These are phyloP conservation scores for Clitopilus passeckerianus DNA, from an alignment of 768 basidiomycete genomes.

Conservation along the genomic window DNA sequence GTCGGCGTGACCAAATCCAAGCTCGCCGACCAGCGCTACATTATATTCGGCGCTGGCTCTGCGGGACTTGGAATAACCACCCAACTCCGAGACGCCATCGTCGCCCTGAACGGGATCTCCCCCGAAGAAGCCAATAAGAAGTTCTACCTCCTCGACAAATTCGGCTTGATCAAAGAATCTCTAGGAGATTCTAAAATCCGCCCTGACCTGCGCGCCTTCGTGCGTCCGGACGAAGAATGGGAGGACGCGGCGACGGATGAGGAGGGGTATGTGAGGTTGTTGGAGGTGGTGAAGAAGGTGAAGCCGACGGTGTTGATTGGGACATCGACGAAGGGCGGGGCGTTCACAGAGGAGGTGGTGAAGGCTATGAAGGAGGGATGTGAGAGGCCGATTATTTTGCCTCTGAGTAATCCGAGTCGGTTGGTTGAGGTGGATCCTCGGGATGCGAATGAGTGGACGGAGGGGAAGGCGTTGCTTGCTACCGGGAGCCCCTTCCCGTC, in stretches of 20 bases:
- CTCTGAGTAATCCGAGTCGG: constrained; percentile 76
- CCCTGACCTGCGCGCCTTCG: constrained; percentile 47
- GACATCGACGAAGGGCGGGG: constrained; percentile 72
- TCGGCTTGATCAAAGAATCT: constrained; percentile 54
- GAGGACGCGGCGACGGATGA: constrained; percentile 26
- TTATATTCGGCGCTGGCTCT: constrained; percentile 78
- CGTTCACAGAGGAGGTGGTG: constrained; percentile 73
- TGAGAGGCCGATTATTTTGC: constrained; percentile 79
- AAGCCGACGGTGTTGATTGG: constrained; percentile 85
- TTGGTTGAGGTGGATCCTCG: constrained; percentile 73
- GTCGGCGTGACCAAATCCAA: constrained; percentile 58
- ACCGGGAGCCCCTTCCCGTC: constrained; percentile 83
- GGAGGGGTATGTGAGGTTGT: constrained; percentile 41
- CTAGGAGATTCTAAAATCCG: constrained; percentile 37
- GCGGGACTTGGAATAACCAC: constrained; percentile 78
- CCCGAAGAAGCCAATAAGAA: constrained; percentile 52
- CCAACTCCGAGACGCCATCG: constrained; percentile 75
- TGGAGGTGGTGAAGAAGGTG: constrained; percentile 67
- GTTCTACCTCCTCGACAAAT: constrained; percentile 73
- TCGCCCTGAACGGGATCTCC: constrained; percentile 45
- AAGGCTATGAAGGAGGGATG: constrained; percentile 62
- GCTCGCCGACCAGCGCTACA: constrained; percentile 69
- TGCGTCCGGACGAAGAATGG: constrained; percentile 57
- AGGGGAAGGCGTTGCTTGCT: constrained; percentile 74
- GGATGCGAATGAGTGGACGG: constrained; percentile 73